These are phyloP conservation scores for Arabis hirsuta DNA, from an alignment of 345 rosid genomes.

Conservation along the genomic window DNA sequence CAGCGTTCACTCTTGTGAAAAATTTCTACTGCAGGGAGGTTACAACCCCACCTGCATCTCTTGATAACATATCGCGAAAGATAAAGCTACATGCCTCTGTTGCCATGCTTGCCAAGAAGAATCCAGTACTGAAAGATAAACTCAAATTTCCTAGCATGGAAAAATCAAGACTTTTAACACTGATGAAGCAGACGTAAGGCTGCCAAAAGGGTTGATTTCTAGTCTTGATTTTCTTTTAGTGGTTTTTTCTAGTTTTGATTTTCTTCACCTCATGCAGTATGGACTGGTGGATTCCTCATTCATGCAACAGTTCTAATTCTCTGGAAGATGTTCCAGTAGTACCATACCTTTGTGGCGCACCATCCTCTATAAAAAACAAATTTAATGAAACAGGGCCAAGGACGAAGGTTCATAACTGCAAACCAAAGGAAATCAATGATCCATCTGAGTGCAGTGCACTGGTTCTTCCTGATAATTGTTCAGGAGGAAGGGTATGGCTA, in stretches of 20 bases:
- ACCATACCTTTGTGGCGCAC: conserved; percentile 41
- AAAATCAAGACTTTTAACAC: conserved; percentile 44
- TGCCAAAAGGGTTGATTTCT: conserved; percentile 15
- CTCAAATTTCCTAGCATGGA: conserved; percentile 44
- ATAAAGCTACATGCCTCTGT: conserved; percentile 34
- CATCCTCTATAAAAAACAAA: conserved; percentile 27
- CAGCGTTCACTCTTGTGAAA: conserved; percentile 21
- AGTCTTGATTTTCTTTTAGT: conserved; percentile 6
- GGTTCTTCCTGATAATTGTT: conserved; percentile 43
- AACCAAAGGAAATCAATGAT: conserved; percentile 40
- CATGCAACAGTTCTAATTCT: conserved; percentile 34
- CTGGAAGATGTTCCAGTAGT: conserved; percentile 45
- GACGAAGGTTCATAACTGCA: conserved; percentile 21
- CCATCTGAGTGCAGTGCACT: conserved; percentile 44
- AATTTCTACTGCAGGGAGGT: conserved; percentile 37
- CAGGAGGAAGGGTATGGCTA: conserved; percentile 40
- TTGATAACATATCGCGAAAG: conserved; percentile 27
- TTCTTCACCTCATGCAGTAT: conserved; percentile 41
- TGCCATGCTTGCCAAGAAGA: conserved; percentile 40
- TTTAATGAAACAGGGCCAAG: conserved; percentile 11
- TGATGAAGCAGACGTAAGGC: conserved; percentile 44
- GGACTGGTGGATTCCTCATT: conserved; percentile 48
- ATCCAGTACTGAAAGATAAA: conserved; percentile 44
- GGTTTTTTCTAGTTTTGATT: conserved; percentile 26
- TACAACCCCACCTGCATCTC: conserved; percentile 25